These are phyloP conservation scores for Turritis glabra DNA, from an alignment of 345 rosid species.

Conservation along the genomic window DNA sequence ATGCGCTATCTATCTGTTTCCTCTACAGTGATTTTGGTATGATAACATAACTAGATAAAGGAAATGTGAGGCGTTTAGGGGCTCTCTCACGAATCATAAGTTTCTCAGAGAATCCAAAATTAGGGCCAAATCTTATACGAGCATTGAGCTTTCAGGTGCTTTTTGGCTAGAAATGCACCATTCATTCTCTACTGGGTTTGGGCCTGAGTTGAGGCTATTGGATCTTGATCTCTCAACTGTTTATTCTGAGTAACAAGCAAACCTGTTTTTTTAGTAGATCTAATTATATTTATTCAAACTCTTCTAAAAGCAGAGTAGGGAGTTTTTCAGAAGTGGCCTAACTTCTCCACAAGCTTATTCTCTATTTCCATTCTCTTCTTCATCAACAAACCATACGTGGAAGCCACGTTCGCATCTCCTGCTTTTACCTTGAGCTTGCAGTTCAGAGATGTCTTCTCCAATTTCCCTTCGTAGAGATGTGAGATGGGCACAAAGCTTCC, in stretches of 20 bases:
- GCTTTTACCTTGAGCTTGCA: constrained; percentile 64
- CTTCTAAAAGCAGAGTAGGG: not conserved
- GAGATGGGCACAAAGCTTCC: constrained; percentile 74
- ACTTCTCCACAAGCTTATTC: constrained; percentile 60
- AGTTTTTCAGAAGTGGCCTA: constrained; percentile 53
- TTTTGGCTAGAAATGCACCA: not conserved
- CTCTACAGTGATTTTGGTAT: too few species aligned
- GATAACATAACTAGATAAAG: too few species aligned
- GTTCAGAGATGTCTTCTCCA: constrained; percentile 64
- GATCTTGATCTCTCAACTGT: too few species aligned
- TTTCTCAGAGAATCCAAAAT: not conserved
- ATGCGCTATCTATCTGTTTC: too few species aligned
- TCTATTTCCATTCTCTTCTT: constrained; percentile 77
- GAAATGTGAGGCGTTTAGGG: too few species aligned
- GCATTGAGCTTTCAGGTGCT: not conserved
- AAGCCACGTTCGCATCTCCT: constrained; percentile 54
- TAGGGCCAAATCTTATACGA: not conserved
- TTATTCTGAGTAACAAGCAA: not conserved
- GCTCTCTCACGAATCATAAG: too few species aligned
- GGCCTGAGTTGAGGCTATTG: too few species aligned
- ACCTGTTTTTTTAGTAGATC: not conserved
- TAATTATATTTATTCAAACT: not conserved
- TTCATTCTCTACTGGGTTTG: too few species aligned
- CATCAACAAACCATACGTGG: constrained; percentile 57
- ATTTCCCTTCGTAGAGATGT: constrained; percentile 56